Evolutionary conservation across 2,329 filamentous ascomycete species (phyloP), one percentile per base, ranked within the genome.

Genomic region (Pseudocercospora eumusae): DNA sequence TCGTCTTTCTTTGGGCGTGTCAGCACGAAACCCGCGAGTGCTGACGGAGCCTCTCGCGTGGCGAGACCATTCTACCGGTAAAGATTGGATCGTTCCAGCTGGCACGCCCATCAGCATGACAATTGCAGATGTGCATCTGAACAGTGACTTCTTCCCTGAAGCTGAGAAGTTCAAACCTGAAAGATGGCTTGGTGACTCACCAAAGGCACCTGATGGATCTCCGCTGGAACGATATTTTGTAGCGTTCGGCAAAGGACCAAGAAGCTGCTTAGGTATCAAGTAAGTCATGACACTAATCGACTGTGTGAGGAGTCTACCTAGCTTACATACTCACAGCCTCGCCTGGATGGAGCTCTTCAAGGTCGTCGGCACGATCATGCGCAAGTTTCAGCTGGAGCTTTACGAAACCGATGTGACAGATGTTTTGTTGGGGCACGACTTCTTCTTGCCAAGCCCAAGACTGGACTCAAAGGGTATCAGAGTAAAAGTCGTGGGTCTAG

Each of bases 201-300:
- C 69, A 1, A 62, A 68, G 20, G 50, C 59, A 9, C 60, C 60
- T 1, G 64, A 66, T 57, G 62, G 64, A 1, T 60, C 53, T 9
- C 62, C 64, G 4, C 57, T 68, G 47, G 63, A 78, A 20, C 73
- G 69, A 54, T 74, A 75, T 50, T 71, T 78, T 44, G 72, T 78
- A 11, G 66, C 76, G 0, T 78, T 77, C 61, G 73, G 73, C 2
- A 73, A 72, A 9, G 75, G 75, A 3, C 68, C 73, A 13, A 68
- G 76, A 31, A 63, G 59, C 10, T 66, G 75, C 70, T 68, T 76
- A 66, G 66, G 66, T 13, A 63, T 65, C 40, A 61, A 71, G 54
- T 66, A 60, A 57, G 64, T 64, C 15, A 47, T 15, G 44, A 18
- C 4, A 58, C 33, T 54, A 54, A 63, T 31, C 42, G 53, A 2